Evolutionary conservation across 1,139 yeast genomes (phyloP).

Genomic region (Magnusiomyces fungicola): DNA sequence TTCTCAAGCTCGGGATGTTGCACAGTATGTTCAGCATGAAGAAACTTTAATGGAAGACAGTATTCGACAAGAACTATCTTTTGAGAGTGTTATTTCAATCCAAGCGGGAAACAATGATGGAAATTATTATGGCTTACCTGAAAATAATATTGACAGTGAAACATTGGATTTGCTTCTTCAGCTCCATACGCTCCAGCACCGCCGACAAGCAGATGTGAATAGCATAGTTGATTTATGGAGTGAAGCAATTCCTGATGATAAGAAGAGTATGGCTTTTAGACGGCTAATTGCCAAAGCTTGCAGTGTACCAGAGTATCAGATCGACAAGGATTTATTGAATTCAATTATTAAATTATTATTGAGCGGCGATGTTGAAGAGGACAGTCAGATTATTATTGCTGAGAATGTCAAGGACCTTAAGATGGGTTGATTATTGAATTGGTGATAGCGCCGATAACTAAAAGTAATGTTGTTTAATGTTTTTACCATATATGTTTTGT

Average conservation of each 20-base stretch:
- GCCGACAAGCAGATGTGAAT: conserved; percentile 39
- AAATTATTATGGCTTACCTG: no score
- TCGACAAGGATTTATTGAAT: background rate
- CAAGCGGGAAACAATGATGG: conserved; percentile 5
- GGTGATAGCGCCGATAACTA: no score
- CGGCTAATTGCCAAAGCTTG: conserved; percentile 76
- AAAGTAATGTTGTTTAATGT: no score
- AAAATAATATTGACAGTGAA: conserved; percentile 22
- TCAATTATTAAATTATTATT: background rate
- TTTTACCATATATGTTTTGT: no score
- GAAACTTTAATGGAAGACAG: conserved; percentile 37
- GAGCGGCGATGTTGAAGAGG: background rate
- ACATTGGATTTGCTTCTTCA: conserved; percentile 34
- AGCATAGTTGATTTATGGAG: conserved; percentile 44
- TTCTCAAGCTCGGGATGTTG: conserved; percentile 49
- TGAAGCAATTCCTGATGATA: conserved; percentile 41
- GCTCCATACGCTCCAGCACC: conserved; percentile 42
- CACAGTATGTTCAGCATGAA: conserved; percentile 39
- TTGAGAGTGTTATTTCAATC: background rate
- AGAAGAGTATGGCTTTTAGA: conserved; percentile 67
- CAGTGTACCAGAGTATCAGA: conserved; percentile 40
- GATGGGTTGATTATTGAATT: no score
- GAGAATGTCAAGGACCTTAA: no score
- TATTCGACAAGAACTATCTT: conserved; percentile 19
- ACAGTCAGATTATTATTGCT: no score